Base-by-base conservation (phyloP, 2,329 filamentous ascomycete species). In the Knufia petricola region DNA sequence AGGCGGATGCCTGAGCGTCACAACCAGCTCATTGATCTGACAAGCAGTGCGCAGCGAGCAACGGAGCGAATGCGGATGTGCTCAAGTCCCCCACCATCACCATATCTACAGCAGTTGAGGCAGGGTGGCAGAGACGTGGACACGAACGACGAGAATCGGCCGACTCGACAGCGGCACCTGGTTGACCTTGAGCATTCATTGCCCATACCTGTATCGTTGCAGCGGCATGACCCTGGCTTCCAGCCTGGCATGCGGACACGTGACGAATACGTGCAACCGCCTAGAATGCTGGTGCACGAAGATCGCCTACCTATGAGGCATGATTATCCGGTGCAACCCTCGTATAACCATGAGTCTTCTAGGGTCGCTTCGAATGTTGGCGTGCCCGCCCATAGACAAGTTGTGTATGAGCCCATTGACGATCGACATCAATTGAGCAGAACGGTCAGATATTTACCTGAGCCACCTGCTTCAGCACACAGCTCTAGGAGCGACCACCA, bases 31-130 rank as follows among this genome's bases (percentile, higher is more conserved):
- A 46, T 46, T 46, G 43, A 46, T 17, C 31, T 46, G 7, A 46
- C 43, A 21, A 38, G 32, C 23, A 46, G 20, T n/a, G 43, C 43
- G 20, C 23, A 46, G 19, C 28, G 37, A 37, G 43, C 43, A 15
- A 37, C 17, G n/a, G 15, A 38, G 19, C 30, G 32, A 4, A 46
- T 46, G 43, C 43, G 32, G 2, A 24, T 26, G 9, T 13, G 20
- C 19, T 17, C 7, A 13, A 46, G 32, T 21, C 43, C 32, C n/a
- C 43, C 43, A 15, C 20, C 30, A 37, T 26, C 43, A 20, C 28
- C 30, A 2, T 37, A 46, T 37, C 21, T 26, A 21, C 20, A 24
- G 20, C 15, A 20, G 32, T 9, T 21, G 19, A 30, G 20, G 19
- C 30, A 37, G 10, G 28, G 32, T 37, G 15, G 13, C 21, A 23